Evolutionary conservation across 2,329 filamentous ascomycete genomes (phyloP).

Genomic region (Metarhizium brunneum): DNA sequence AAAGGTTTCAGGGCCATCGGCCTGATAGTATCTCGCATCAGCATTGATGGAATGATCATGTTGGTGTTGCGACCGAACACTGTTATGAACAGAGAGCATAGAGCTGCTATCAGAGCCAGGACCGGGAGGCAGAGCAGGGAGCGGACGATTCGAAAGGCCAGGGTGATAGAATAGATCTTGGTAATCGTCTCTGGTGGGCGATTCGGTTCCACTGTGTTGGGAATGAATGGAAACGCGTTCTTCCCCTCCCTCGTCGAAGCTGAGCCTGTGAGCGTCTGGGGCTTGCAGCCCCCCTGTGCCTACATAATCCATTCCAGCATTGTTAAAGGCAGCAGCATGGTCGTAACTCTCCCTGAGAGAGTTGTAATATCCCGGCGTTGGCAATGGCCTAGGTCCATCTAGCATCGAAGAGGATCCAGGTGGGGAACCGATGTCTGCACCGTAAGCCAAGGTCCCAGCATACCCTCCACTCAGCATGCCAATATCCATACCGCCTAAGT

Average conservation of each 20-base stretch:
- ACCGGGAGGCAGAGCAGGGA: conserved; percentile 50
- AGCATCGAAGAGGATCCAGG: conserved; percentile 28
- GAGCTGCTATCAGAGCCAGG: conserved; percentile 53
- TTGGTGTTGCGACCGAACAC: conserved; percentile 33
- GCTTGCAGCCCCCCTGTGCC: conserved; percentile 84
- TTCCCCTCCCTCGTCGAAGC: conserved; percentile 80
- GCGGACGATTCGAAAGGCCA: conserved; percentile 58
- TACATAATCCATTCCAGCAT: conserved; percentile 73
- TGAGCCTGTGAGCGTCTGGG: conserved; percentile 64
- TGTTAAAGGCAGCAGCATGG: conserved; percentile 33
- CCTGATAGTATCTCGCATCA: conserved; percentile 30
- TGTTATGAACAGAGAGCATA: conserved; percentile 35
- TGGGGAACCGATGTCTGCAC: conserved; percentile 34
- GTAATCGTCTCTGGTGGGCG: conserved; percentile 61
- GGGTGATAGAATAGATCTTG: conserved; percentile 93
- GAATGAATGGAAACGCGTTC: conserved; percentile 56
- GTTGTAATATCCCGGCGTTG: conserved; percentile 30
- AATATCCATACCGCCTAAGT: conserved; percentile 63
- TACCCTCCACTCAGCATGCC: conserved; percentile 67
- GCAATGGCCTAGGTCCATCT: conserved; percentile 38
- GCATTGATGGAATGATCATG: conserved; percentile 39
- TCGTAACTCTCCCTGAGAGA: conserved; percentile 17
- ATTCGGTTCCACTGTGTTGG: conserved; percentile 52
- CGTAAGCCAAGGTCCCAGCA: conserved; percentile 41
- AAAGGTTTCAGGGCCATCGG: conserved; percentile 41